Conservation (phyloP, 1,139 yeast species). For the Entelexis sorbosivorans region DNA sequence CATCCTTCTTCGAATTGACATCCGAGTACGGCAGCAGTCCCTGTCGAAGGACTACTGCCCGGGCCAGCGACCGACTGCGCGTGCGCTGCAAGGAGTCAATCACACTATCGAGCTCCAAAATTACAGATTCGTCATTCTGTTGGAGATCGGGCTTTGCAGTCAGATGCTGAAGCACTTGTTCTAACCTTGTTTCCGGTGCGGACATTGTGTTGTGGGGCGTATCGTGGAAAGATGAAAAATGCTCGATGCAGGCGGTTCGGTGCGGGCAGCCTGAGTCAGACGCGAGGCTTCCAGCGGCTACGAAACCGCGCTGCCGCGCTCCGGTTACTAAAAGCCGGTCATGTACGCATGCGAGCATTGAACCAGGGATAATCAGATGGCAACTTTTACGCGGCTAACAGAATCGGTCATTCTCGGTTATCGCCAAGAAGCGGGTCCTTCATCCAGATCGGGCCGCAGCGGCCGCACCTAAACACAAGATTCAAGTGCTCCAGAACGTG, state of each 20-base stretch:
- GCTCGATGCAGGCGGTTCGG: not conserved
- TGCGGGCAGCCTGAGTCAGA: not conserved
- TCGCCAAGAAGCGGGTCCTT: too few species aligned
- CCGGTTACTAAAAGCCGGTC: too few species aligned
- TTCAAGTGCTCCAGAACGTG: too few species aligned
- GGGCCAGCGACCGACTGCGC: not conserved
- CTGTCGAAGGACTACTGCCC: not conserved
- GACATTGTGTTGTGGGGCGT: not conserved
- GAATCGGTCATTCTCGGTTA: too few species aligned
- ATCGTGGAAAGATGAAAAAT: not conserved
- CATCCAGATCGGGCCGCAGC: too few species aligned
- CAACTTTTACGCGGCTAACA: too few species aligned
- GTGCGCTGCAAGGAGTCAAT: not conserved
- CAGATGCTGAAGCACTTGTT: not conserved
- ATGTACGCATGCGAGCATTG: too few species aligned
- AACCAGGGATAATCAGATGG: too few species aligned
- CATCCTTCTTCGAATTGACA: not conserved
- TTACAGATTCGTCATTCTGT: not conserved
- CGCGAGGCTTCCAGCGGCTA: not conserved
- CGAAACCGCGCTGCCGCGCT: not conserved
- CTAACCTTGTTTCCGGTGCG: not conserved
- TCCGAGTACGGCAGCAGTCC: not conserved
- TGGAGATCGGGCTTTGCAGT: not conserved
- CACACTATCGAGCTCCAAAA: not conserved
- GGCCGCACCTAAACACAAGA: too few species aligned